phyloP scores from a whole-genome alignment of 2,329 filamentous ascomycete genomes.

The Trichocomaceae sp. region DNA sequence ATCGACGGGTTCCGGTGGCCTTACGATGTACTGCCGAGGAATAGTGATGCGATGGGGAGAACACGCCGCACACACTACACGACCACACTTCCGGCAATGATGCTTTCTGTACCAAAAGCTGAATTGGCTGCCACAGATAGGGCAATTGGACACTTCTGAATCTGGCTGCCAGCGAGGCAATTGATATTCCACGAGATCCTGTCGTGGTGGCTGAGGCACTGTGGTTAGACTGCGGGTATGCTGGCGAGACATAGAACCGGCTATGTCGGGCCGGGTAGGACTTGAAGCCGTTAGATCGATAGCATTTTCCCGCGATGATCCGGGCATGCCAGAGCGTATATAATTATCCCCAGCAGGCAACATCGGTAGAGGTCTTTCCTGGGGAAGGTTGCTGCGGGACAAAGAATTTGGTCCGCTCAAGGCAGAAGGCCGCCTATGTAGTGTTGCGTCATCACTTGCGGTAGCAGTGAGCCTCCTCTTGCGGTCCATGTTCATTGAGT shows the following conservation, averaged over 20 bases:
- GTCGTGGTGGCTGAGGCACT: conserved; percentile 4
- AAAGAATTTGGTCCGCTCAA: conserved; percentile 13
- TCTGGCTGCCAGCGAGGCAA: conserved; percentile 86
- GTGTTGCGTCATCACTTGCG: conserved; percentile 24
- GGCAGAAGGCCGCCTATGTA: conserved; percentile 14
- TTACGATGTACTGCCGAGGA: conserved; percentile 85
- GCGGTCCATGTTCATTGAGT: conserved; percentile 25
- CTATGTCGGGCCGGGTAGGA: conserved; percentile 17
- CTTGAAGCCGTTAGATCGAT: conserved; percentile 28
- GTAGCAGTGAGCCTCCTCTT: conserved; percentile 39
- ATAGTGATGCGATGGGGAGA: conserved; percentile 95
- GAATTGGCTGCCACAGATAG: conserved; percentile 75
- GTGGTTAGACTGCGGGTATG: conserved; percentile 13
- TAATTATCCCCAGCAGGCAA: conserved; percentile 7
- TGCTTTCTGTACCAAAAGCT: conserved; percentile 83
- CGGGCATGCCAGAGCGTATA: conserved; percentile 14
- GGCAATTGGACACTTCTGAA: conserved; percentile 70
- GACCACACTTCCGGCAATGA: conserved; percentile 92
- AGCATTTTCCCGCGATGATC: conserved; percentile 28
- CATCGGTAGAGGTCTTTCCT: conserved; percentile 18
- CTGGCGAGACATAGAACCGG: conserved; percentile 13
- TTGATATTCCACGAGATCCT: conserved; percentile 39
- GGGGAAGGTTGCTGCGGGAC: conserved; percentile 17
- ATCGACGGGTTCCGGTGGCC: conserved; percentile 52
- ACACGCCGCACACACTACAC: conserved; percentile 83